phyloP scores from a whole-genome alignment of 108 stramenopile genomes.

The Cyclostephanos invisitatus region DNA sequence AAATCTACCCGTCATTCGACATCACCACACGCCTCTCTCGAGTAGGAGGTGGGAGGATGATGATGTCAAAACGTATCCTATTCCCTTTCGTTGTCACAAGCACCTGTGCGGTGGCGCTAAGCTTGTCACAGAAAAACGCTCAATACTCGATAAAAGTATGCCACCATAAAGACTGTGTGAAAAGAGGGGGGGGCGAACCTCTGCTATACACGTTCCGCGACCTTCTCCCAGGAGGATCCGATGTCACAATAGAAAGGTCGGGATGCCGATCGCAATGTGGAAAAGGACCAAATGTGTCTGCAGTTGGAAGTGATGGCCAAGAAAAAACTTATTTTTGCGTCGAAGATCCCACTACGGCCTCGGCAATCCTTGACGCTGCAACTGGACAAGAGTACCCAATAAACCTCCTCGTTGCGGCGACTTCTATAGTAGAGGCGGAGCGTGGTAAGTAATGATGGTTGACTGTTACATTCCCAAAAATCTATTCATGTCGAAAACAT shows the following conservation, averaged over 20 bases:
- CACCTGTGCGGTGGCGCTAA: neutral
- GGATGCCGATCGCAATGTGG: constrained; percentile 54
- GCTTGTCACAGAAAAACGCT: neutral
- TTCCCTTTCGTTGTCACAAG: neutral
- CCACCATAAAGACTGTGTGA: constrained; percentile 49
- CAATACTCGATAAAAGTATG: constrained; percentile 35
- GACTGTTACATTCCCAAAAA: neutral
- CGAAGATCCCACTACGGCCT: constrained; percentile 35
- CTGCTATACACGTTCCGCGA: constrained; percentile 37
- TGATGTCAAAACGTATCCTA: neutral
- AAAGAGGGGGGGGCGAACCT: constrained; percentile 37
- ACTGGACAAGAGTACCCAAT: constrained; percentile 31
- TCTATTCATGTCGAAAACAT: neutral
- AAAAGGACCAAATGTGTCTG: constrained; percentile 46
- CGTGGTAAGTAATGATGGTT: constrained; percentile 31
- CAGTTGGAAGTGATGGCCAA: constrained; percentile 16
- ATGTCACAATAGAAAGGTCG: constrained; percentile 31
- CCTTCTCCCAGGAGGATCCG: constrained; percentile 27
- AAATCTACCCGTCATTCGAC: too few relatives aligned
- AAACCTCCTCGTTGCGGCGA: constrained; percentile 42
- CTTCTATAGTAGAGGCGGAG: constrained; percentile 29
- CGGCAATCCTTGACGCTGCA: constrained; percentile 42
- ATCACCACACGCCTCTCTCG: too few relatives aligned
- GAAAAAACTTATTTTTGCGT: constrained; percentile 43
- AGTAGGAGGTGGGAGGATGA: too few relatives aligned